Evolutionary conservation across 2,329 filamentous ascomycete species (phyloP).

Genomic region (Nothomitra cinnamomea): DNA sequence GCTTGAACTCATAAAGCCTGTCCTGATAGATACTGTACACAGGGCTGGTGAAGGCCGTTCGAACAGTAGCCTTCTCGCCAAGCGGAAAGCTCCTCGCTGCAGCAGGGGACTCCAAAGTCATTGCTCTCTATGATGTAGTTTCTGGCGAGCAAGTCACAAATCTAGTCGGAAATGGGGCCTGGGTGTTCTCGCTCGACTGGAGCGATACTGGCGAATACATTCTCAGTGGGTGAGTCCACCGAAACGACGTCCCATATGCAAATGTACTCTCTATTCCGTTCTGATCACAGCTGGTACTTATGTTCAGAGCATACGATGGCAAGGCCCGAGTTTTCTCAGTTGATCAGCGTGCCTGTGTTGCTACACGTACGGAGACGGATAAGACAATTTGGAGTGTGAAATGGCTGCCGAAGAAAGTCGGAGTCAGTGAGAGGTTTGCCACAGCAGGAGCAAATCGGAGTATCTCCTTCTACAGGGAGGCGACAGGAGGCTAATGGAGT

Average conservation of each 20-base stretch:
- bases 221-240: conserved; percentile 46
- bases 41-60: conserved; percentile 77
- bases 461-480: conserved; percentile 9
- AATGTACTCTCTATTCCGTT: neutral
- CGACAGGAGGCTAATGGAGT: conserved; percentile 6
- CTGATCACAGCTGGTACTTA: neutral
- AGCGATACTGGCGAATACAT: conserved; percentile 84
- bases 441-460: conserved; percentile 5
- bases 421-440: conserved; percentile 10
- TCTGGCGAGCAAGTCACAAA: conserved; percentile 88
- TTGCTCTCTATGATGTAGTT: conserved; percentile 80
- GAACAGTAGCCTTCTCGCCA: conserved; percentile 75
- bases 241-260: neutral
- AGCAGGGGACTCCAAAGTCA: conserved; percentile 73
- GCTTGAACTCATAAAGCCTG: neutral
- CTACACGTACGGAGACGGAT: conserved; percentile 83
- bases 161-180: conserved; percentile 60
- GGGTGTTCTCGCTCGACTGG: conserved; percentile 88
- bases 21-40: neutral
- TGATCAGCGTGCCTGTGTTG: conserved; percentile 67
- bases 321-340: conserved; percentile 95
- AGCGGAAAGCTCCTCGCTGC: conserved; percentile 71
- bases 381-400: conserved; percentile 68
- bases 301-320: conserved; percentile 56
- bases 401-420: conserved; percentile 57